phyloP scores from a whole-genome alignment of 208 protist genomes.

The Angomonas deanei region DNA sequence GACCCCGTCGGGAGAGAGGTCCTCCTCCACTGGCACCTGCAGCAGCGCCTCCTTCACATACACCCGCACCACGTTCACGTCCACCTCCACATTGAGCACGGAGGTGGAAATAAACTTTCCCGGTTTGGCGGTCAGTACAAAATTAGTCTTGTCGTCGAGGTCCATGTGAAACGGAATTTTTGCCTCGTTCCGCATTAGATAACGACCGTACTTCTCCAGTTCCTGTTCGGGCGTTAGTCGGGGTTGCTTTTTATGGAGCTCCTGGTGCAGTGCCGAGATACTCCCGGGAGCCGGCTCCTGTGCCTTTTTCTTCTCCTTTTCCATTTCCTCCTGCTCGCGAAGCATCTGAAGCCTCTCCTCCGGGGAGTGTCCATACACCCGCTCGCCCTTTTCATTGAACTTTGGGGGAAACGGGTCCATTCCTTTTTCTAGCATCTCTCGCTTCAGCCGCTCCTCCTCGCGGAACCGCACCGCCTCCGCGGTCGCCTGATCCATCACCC shows the following conservation, averaged over 20 bases:
- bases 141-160: conserved; percentile 45
- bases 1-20: conserved; percentile 59
- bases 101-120: conserved; percentile 93
- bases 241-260: conserved; percentile 35
- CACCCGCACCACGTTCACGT: conserved; percentile 89
- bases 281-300: conserved; percentile 29
- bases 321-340: conserved; percentile 71
- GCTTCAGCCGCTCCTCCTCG: conserved; percentile 65
- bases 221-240: conserved; percentile 84
- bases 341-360: conserved; percentile 88
- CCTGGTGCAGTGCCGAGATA: conserved; percentile 58
- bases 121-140: conserved; percentile 82
- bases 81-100: conserved; percentile 88
- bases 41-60: conserved; percentile 93
- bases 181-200: conserved; percentile 90
- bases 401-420: conserved; percentile 74
- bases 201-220: conserved; percentile 77
- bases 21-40: conserved; percentile 82
- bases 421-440: conserved; percentile 58
- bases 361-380: conserved; percentile 85
- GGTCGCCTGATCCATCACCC: conserved; percentile 33
- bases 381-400: conserved; percentile 88
- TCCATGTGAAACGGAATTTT: conserved; percentile 85
- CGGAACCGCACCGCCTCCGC: conserved; percentile 41
- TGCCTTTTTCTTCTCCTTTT: conserved; percentile 24